Base-by-base conservation (phyloP, 1,139 yeast species). In the Geotrichum fermentans region DNA sequence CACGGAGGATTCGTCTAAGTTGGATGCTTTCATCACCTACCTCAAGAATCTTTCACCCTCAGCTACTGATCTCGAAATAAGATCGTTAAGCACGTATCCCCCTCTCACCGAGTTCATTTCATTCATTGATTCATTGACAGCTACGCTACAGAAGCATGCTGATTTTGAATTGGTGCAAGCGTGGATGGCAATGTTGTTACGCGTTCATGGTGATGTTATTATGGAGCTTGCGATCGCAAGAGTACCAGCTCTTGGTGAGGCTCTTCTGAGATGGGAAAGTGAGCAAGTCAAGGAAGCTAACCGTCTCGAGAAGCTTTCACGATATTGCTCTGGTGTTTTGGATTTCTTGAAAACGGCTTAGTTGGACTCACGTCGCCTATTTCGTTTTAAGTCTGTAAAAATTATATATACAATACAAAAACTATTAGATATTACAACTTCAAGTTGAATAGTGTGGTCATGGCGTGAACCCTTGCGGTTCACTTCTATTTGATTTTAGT, bases 261-360 rank as follows among this genome's bases (percentile, higher is more conserved):
- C 79, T 0, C 65, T 88, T 43, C 69, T 69, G 13, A 57, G 60
- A 10, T 82, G 87, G 86, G 70, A 72, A 47, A 58, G 55, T 1
- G 68, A 61, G 20, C 83, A 80, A 56, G 58, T 62, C 20, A 58
- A 55, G 0, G 75, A 73, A 48, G 72, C 74, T 37, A 71, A 71
- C 11, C 72, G 74, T 28, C 66, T 92, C 60, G 95, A 88, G 58
- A 78, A 77, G 29, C 68, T 87, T 53, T 79, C 81, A 26, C 86
- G 89, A 62, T 89, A 83, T 67, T 87, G 96, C 64, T 74, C 94
- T 1, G 94, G 96, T 54, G 90, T 90, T 10, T 71, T 87, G 38
- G 77, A 73, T 56, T 83, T 86, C 60, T 71, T 89, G 43, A 54
- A 71, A 43, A 59, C 61, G 26, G 61, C 59, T 21, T 62, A 33